Percentiles rank a stretch among this genome's conserved stretches.
Conservation (phyloP, 1,284 basidiomycete species). For the Microbotryum silenes-acaulis region DNA sequence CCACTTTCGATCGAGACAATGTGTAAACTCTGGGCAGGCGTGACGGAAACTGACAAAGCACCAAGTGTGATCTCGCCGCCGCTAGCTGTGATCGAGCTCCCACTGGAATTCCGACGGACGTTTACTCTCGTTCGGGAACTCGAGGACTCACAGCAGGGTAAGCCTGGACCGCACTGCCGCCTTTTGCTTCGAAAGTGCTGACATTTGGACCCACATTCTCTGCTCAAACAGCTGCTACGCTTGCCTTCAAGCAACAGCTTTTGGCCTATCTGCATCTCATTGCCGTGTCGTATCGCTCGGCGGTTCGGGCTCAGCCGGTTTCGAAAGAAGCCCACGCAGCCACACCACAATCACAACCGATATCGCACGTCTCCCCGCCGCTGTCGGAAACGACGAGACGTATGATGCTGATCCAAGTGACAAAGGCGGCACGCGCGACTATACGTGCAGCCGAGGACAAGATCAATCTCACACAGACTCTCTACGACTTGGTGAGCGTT, state of each 20-base stretch:
- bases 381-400: neutral
- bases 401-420: conserved; percentile 5
- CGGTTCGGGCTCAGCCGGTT: no score
- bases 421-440: conserved; percentile 4
- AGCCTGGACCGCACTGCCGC: neutral
- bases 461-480: conserved; percentile 24
- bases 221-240: neutral
- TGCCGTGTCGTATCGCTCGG: no score
- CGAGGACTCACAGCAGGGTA: conserved; percentile 24
- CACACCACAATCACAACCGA: neutral
- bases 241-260: no score
- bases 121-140: conserved; percentile 30
- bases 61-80: no score
- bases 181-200: neutral
- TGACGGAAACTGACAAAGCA: no score
- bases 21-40: no score
- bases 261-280: no score
- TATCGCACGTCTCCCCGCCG: neutral
- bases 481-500: conserved; percentile 29
- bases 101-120: conserved; percentile 30
- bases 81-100: conserved; percentile 14
- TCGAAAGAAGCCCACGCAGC: neutral
- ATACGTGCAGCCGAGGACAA: conserved; percentile 32
- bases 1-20: no score
- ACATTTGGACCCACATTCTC: neutral